Conservation (phyloP, 768 basidiomycete genomes). For the Hericium coralloides region DNA sequence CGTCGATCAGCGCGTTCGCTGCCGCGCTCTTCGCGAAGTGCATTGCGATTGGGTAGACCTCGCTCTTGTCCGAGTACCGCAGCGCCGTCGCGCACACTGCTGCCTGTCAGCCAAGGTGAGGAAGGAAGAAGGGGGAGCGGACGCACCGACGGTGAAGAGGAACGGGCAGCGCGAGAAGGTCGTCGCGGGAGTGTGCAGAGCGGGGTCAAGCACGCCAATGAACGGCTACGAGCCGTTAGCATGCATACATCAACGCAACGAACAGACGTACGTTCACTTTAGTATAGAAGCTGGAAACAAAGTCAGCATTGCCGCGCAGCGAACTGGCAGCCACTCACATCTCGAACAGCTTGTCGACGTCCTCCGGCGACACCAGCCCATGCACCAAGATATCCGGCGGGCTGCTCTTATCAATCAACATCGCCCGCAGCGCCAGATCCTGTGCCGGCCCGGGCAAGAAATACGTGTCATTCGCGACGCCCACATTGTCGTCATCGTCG, state of each 20-base stretch:
- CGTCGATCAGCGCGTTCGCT: slow-evolving; percentile 66
- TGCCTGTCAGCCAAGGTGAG: background rate
- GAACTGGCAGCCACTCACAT: slow-evolving; percentile 42
- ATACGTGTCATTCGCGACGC: slow-evolving; percentile 72
- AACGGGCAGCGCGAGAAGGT: slow-evolving; percentile 83
- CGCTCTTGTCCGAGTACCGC: slow-evolving; percentile 64
- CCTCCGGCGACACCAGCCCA: slow-evolving; percentile 65
- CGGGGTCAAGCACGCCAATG: slow-evolving; percentile 70
- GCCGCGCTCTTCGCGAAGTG: slow-evolving; percentile 70
- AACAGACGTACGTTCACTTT: slow-evolving; percentile 50
- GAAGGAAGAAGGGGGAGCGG: background rate
- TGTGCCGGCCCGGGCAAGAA: slow-evolving; percentile 77
- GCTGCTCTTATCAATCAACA: slow-evolving; percentile 67
- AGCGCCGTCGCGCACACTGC: slow-evolving; percentile 84
- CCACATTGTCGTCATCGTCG: slow-evolving; percentile 29
- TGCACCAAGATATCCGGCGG: slow-evolving; percentile 79
- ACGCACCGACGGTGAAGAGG: slow-evolving; percentile 84
- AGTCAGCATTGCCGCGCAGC: background rate
- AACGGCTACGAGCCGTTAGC: slow-evolving; percentile 71
- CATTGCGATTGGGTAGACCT: slow-evolving; percentile 64
- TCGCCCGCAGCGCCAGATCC: slow-evolving; percentile 59
- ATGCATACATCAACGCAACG: slow-evolving; percentile 35
- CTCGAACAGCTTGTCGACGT: slow-evolving; percentile 77
- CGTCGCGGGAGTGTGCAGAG: slow-evolving; percentile 74
- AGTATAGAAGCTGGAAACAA: slow-evolving; percentile 50